Percentiles rank a stretch among this genome's conserved stretches.
phyloP scores from a whole-genome alignment of 805 yeast genomes.

The Yarrowia bubula region DNA sequence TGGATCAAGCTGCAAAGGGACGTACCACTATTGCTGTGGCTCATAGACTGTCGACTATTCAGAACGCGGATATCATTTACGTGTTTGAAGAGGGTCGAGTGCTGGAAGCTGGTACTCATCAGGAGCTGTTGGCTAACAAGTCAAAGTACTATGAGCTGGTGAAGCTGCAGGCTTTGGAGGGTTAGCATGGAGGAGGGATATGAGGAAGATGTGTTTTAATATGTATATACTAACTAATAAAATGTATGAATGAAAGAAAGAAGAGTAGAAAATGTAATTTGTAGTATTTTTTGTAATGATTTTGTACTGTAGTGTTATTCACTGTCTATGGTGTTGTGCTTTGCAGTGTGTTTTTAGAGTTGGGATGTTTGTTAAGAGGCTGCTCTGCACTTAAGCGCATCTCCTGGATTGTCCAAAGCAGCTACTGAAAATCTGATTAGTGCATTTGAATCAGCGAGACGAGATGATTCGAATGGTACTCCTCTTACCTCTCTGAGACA shows the following conservation, averaged over 20 bases:
- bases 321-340: too few relatives aligned
- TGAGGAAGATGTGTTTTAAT: constrained; percentile 1
- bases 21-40: constrained; percentile 86
- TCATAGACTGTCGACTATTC: constrained; percentile 71
- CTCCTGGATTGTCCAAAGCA: too few relatives aligned
- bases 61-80: constrained; percentile 58
- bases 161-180: constrained; percentile 41
- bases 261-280: not conserved
- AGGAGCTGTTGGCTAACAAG: constrained; percentile 44
- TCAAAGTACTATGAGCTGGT: constrained; percentile 45
- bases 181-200: constrained; percentile 5
- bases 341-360: too few relatives aligned
- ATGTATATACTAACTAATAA: constrained; percentile 13
- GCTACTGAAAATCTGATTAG: too few relatives aligned
- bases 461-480: too few relatives aligned
- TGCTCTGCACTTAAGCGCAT: too few relatives aligned
- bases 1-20: constrained; percentile 60
- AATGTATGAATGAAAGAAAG: not conserved
- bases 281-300: not conserved
- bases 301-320: not conserved
- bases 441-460: too few relatives aligned
- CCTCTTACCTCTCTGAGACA: too few relatives aligned
- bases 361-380: too few relatives aligned
- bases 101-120: constrained; percentile 57
- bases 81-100: constrained; percentile 62